Conservation (phyloP, 2,329 filamentous ascomycete genomes). For the Incumbomyces delicatus region DNA sequence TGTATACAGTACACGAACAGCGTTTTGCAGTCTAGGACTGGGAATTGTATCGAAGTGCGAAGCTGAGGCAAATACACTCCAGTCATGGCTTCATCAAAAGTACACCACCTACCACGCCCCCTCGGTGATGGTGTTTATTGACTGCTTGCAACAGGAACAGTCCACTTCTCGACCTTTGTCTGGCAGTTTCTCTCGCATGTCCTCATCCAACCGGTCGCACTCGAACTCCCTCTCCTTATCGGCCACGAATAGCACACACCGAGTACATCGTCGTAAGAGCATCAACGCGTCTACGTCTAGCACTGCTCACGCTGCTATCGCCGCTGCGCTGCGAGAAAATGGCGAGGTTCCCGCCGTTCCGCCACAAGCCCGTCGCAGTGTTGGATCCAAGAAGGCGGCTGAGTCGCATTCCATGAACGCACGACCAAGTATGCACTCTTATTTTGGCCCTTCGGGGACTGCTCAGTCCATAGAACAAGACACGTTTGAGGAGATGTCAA, state of each 20-base stretch:
- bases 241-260: slow-evolving; percentile 69
- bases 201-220: slow-evolving; percentile 38
- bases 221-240: slow-evolving; percentile 71
- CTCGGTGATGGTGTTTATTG: slow-evolving; percentile 20
- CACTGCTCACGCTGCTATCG: slow-evolving; percentile 56
- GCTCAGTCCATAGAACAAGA: slow-evolving; percentile 30
- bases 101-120: slow-evolving; percentile 30
- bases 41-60: not conserved
- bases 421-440: slow-evolving; percentile 32
- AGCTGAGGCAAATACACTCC: not conserved
- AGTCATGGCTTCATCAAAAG: slow-evolving; percentile 55
- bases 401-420: slow-evolving; percentile 29
- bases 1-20: not conserved
- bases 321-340: slow-evolving; percentile 60
- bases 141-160: slow-evolving; percentile 18
- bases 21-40: no score
- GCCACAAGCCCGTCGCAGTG: slow-evolving; percentile 50
- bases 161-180: slow-evolving; percentile 19
- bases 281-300: slow-evolving; percentile 68
- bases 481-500: slow-evolving; percentile 19
- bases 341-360: slow-evolving; percentile 51
- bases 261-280: slow-evolving; percentile 87
- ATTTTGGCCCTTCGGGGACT: slow-evolving; percentile 26
- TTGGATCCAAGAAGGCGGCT: slow-evolving; percentile 49
- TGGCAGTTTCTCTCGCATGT: slow-evolving; percentile 18